Base-by-base conservation (phyloP, 345 rosid genomes). In the Rubroshorea leprosula region DNA sequence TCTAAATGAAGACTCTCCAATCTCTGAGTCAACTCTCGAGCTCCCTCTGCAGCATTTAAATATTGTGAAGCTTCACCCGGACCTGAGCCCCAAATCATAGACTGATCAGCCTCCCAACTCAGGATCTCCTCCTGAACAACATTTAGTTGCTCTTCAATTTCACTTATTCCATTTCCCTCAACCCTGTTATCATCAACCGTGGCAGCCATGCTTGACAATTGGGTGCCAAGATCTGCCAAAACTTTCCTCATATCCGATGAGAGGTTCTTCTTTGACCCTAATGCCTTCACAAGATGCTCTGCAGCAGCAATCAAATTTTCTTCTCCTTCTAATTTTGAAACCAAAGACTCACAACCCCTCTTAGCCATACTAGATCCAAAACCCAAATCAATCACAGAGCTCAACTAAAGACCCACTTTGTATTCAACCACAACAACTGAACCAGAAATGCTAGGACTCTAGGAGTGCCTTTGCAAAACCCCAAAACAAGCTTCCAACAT, bases 11-110 rank as follows among this genome's bases (percentile, higher is more conserved):
- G 71, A 50, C 61, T 60, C 54, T 84, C 95, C 29, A 91, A 70
- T 63, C 63, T 68, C 68, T 74, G 85, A 1, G 76, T 78, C 83
- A 86, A 71, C 51, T 62, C 74, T 46, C 72, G 70, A 39, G 78
- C 73, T 57, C 82, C 95, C 41, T 78, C 78, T 18, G 69, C 86
- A 25, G 83, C 79, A 71, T 78, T 58, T n/a, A 91, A 54, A 65
- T 74, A 91, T 29, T 79, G 68, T 18, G 5, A 19, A 41, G 74
- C 83, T 71, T 80, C 87, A 47, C 78, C 72, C 1, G 72, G 74
- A 46, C 90, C 82, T 0, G 68, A 72, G 46, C 84, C 89, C 92
- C 95, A 88, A 45, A 86, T 82, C 89, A 86, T 82, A 4, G 89
- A 74, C 65, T 84, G 83, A 72, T 81, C 96, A 0, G 74, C 65